Percentiles rank a stretch among this genome's conserved stretches.
Conservation (phyloP, 306 rosid species). For the Astragalus glycyphyllos region DNA sequence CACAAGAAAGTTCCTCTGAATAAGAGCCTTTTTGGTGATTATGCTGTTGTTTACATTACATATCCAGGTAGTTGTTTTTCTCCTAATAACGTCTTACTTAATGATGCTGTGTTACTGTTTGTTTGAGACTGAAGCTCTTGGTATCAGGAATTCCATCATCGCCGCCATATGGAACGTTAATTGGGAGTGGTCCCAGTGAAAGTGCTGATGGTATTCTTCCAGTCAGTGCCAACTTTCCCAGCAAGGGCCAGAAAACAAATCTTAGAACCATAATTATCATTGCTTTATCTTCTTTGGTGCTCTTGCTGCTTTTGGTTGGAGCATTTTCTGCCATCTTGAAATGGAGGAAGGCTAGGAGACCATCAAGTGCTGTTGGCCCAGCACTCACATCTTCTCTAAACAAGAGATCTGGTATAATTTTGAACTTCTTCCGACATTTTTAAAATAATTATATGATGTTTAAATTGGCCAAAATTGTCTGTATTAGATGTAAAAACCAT, state of each 20-base stretch:
- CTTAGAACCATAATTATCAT: slow-evolving; percentile 73
- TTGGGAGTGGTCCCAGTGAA: slow-evolving; percentile 68
- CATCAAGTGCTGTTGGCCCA: slow-evolving; percentile 87
- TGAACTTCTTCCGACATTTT: slow-evolving; percentile 33
- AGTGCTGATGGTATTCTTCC: slow-evolving; percentile 71
- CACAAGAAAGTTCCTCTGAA: slow-evolving; percentile 92
- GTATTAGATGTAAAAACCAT: neutral
- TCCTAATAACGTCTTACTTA: slow-evolving; percentile 36
- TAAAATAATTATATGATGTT: slow-evolving; percentile 13
- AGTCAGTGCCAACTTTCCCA: slow-evolving; percentile 69
- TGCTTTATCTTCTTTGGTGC: slow-evolving; percentile 85
- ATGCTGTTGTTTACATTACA: slow-evolving; percentile 69
- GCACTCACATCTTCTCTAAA: slow-evolving; percentile 73
- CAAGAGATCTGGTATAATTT: slow-evolving; percentile 83
- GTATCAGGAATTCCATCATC: slow-evolving; percentile 88
- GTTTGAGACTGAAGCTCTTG: slow-evolving; percentile 52
- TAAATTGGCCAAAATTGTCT: neutral
- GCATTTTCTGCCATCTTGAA: slow-evolving; percentile 66
- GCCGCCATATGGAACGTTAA: slow-evolving; percentile 61
- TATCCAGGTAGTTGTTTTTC: slow-evolving; percentile 79
- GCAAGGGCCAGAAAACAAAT: slow-evolving; percentile 81
- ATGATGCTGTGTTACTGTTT: slow-evolving; percentile 35
- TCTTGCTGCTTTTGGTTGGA: slow-evolving; percentile 78
- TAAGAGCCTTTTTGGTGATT: slow-evolving; percentile 76
- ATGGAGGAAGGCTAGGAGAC: slow-evolving; percentile 83